These are phyloP conservation scores for Pachyrhizus erosus DNA, from an alignment of 306 rosid species.

Conservation along the genomic window DNA sequence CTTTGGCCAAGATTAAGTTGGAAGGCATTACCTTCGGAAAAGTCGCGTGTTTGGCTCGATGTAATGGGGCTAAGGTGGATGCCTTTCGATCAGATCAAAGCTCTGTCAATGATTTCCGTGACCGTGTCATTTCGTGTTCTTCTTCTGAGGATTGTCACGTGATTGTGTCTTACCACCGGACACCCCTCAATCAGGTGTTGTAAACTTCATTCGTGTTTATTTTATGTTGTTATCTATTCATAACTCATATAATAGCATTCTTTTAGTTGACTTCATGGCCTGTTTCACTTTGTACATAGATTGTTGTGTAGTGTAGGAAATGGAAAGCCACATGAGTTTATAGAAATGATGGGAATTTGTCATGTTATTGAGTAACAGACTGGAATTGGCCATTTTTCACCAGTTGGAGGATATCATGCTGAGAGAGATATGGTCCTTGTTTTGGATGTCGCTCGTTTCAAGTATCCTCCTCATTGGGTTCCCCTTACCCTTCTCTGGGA, in stretches of 20 bases:
- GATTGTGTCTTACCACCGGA: conserved; percentile 77
- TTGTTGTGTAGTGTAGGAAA: neutral
- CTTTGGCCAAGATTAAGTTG: conserved; percentile 65
- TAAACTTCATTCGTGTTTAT: conserved; percentile 7
- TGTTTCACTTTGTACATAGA: neutral
- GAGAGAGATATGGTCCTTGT: conserved; percentile 87
- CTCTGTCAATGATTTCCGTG: conserved; percentile 67
- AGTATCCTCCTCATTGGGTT: conserved; percentile 98
- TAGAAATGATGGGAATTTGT: conserved; percentile 31
- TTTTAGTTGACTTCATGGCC: conserved; percentile 21
- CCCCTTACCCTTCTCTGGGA: conserved; percentile 87
- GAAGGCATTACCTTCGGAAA: conserved; percentile 91
- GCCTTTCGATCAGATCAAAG: conserved; percentile 66
- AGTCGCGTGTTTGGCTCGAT: conserved; percentile 89
- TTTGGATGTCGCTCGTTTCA: conserved; percentile 94
- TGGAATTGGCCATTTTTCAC: conserved; percentile 93
- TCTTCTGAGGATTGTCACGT: conserved; percentile 70
- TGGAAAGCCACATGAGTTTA: conserved; percentile 6
- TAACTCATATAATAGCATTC: neutral
- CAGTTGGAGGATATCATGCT: conserved; percentile 88
- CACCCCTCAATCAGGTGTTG: conserved; percentile 72
- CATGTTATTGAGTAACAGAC: conserved; percentile 64
- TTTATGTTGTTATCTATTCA: neutral
- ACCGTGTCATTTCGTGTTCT: conserved; percentile 55
- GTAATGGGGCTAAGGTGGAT: conserved; percentile 83